Evolutionary conservation across 2,329 filamentous ascomycete species (phyloP), one percentile per base, ranked within the genome.

Genomic region (Chrysosporium queenslandicum): DNA sequence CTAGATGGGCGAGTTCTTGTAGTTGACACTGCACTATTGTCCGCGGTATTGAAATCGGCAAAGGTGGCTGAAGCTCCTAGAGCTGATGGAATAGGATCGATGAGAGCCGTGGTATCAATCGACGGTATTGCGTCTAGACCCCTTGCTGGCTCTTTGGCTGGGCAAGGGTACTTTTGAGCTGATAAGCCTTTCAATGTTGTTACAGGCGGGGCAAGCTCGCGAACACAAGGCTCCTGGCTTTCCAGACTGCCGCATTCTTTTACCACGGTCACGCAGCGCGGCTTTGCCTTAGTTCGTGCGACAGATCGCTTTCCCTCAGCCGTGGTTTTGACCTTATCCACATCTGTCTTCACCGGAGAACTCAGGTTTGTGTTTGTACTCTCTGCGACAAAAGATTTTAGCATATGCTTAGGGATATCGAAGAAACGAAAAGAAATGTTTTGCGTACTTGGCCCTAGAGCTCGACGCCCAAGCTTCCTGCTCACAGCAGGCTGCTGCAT

Each of bases 311-410:
- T 52, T n/a, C 14, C 50, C 30, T 52, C 30, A 29, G 16, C 42
- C 29, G 53, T 49, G 16, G 20, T 3, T n/a, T 43, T 43, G 2
- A 21, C 11, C 27, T 43, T 50, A 16, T 43, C 37, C 4, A 39
- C 34, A 3, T 54, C 53, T 41, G 56, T 59, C 53, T 66, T 69
- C 4, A 56, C 60, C 2, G 67, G 62, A 5, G 66, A 67, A 41
- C 29, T 50, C n/a, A 65, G 51, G 53, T 72, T 74, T n/a, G 68
- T 66, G 57, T 79, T 79, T 46, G 72, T 66, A 53, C 65, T 74
- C 66, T 77, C 75, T 78, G 56, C n/a, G 45, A 42, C 46, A 2
- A 36, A 46, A 25, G 52, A 52, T 2, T 36, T 43, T 48, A 27
- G 30, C 27, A 49, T 45, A 9, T 29, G 30, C 30, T n/a, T 9